Base-by-base conservation (phyloP, 2,329 filamentous ascomycete species). In the Fusarium tuaranense region DNA sequence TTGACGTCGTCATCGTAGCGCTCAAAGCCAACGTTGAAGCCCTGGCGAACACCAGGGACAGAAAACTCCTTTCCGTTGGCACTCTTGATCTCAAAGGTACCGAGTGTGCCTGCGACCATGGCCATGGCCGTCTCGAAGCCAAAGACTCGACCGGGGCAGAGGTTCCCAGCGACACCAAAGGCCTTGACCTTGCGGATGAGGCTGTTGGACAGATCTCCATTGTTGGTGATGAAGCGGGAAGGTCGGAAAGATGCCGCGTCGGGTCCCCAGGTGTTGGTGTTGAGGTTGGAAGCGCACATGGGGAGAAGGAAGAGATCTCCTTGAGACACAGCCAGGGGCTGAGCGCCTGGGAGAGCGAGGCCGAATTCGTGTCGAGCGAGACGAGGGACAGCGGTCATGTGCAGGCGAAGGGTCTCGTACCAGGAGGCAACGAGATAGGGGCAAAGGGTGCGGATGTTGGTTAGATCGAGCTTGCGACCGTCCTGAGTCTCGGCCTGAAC, bases 21-120 rank as follows among this genome's bases (percentile, higher is more conserved):
- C 72, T 81, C 80, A 68, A 81, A 81, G 0, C 80, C 80, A n/a
- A 81, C 74, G 8, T 80, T 81, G 27, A 79, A 79, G 0, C 78
- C 80, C 20, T 64, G 71, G 4, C 76, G 74, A 4, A 79, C 67
- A 18, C 44, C 69, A 6, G 80, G 80, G 20, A 72, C 76, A 7
- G 63, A 32, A 4, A 80, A 81, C 12, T 30, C 32, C 32, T 69
- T 63, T 3, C 70, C 76, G 6, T 73, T 69, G 7, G 58, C 66
- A 12, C 65, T 67, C 41, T 72, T 59, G n/a, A 81, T 71, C 6
- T 81, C 78, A 68, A 81, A 81, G 6, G 67, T 74, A 4, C 78
- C 68, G 65, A 81, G 68, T 48, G 80, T 66, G 1, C 75, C 76
- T 0, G 79, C 78, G 9, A 79, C 69, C 7, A 78, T 73, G 20